Evolutionary conservation across 371 early-diverging fungal genomes (phyloP).

Genomic region (Mucor mucedo): DNA sequence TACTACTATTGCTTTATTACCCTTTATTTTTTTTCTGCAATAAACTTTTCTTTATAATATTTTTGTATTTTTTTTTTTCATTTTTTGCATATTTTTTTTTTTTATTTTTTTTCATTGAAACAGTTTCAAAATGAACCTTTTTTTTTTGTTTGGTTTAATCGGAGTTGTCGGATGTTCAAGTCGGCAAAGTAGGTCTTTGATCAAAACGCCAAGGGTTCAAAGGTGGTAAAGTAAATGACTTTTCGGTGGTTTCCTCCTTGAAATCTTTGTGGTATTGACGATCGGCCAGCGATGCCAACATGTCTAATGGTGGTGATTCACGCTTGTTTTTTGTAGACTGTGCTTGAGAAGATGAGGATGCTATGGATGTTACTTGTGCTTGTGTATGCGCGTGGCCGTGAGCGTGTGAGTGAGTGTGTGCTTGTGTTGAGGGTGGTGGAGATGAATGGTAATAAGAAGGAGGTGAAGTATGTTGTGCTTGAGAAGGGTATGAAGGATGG

Average conservation of each 20-base stretch:
- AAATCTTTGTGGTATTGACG: conserved; percentile 28
- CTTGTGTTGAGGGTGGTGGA: not conserved
- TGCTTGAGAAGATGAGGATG: too few species aligned
- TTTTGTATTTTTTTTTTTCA: not conserved
- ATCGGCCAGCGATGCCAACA: conserved; percentile 49
- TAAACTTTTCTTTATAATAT: not conserved
- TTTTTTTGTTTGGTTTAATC: too few species aligned
- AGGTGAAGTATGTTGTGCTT: not conserved
- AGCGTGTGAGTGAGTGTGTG: too few species aligned
- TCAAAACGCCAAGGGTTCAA: conserved; percentile 25
- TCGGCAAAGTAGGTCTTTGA: conserved; percentile 21
- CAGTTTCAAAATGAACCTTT: not conserved
- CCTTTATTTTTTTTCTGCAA: not conserved
- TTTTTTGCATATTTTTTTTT: not conserved
- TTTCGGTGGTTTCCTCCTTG: conserved; percentile 18
- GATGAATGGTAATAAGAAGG: conserved; percentile 6
- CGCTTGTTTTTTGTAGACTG: not conserved
- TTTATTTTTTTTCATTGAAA: too few species aligned
- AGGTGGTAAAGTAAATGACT: conserved; percentile 29
- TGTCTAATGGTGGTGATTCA: conserved; percentile 36
- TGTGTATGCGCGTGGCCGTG: not conserved
- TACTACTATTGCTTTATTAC: not conserved
- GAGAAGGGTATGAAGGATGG: conserved; percentile 3
- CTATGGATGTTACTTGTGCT: too few species aligned
- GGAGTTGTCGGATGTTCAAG: conserved; percentile 5